phyloP scores from a whole-genome alignment of 768 basidiomycete species.

The Panus rudis region DNA sequence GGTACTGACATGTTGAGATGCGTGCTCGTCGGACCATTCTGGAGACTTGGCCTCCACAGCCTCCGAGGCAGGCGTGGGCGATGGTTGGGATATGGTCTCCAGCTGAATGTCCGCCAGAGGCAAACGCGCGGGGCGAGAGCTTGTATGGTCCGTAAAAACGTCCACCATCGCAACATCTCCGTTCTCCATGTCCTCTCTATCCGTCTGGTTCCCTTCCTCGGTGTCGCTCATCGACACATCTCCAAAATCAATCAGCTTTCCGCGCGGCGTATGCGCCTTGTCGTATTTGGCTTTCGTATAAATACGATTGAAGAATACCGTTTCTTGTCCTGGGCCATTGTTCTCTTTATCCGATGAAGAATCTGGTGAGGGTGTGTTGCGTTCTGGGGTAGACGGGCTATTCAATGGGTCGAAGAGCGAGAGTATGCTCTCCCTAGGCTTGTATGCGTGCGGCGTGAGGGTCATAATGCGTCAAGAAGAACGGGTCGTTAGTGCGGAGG shows the following conservation, averaged over 20 bases:
- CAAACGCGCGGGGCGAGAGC: neutral
- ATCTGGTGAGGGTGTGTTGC: conserved; percentile 22
- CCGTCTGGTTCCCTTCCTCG: conserved; percentile 9
- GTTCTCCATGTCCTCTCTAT: conserved; percentile 2
- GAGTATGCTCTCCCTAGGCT: conserved; percentile 26
- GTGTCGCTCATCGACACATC: conserved; percentile 11
- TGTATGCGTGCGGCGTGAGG: conserved; percentile 4
- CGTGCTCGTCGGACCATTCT: neutral
- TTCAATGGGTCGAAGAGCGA: conserved; percentile 27
- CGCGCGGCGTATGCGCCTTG: conserved; percentile 17
- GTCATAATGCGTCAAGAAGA: neutral
- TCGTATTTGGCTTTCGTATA: conserved; percentile 14
- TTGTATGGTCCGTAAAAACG: neutral
- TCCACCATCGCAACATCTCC: neutral
- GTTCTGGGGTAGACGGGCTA: conserved; percentile 18
- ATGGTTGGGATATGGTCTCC: conserved; percentile 2
- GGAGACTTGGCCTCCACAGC: conserved; percentile 5
- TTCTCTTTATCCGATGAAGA: conserved; percentile 29
- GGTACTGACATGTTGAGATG: conserved; percentile 3
- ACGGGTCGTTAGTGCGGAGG: neutral
- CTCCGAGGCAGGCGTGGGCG: conserved; percentile 4
- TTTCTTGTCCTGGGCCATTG: conserved; percentile 20
- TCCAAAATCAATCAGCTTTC: conserved; percentile 26
- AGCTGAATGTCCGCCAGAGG: conserved; percentile 19
- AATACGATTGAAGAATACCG: conserved; percentile 26